Conservation (phyloP, 371 early-diverging fungal genomes). For the Mortierella sp. region DNA sequence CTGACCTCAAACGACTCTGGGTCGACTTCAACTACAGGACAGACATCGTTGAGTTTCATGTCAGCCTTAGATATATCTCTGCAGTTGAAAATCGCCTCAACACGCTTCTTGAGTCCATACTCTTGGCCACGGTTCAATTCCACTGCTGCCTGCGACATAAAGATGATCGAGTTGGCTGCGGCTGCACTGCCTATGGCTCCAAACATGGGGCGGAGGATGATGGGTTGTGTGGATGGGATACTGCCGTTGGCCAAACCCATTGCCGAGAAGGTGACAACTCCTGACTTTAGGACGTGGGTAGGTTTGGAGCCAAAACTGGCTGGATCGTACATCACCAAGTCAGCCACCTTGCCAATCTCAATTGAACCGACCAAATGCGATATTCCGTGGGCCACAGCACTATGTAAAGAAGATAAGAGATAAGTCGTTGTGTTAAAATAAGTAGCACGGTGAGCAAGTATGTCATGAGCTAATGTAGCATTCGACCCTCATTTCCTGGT, state of each 20-base stretch:
- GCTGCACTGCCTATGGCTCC: constrained; percentile 74
- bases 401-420: constrained; percentile 23
- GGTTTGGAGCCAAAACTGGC: constrained; percentile 93
- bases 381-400: constrained; percentile 92
- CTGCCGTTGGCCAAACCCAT: constrained; percentile 95
- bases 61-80: constrained; percentile 84
- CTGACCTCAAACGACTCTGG: constrained; percentile 92
- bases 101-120: constrained; percentile 78
- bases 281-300: constrained; percentile 87
- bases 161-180: constrained; percentile 74
- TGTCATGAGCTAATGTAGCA: neutral
- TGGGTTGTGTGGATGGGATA: constrained; percentile 93
- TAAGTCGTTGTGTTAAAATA: neutral
- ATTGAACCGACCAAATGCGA: constrained; percentile 92
- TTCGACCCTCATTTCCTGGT: neutral
- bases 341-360: constrained; percentile 94
- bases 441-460: neutral
- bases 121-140: constrained; percentile 65
- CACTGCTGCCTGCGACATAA: constrained; percentile 85
- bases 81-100: constrained; percentile 83
- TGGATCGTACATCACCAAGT: constrained; percentile 89
- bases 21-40: constrained; percentile 87
- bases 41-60: constrained; percentile 85
- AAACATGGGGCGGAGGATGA: constrained; percentile 88
- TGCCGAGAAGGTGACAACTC: constrained; percentile 84